Base-by-base conservation (phyloP, 192 early-diverging fungal species). In the Rhizophagus sp. region DNA sequence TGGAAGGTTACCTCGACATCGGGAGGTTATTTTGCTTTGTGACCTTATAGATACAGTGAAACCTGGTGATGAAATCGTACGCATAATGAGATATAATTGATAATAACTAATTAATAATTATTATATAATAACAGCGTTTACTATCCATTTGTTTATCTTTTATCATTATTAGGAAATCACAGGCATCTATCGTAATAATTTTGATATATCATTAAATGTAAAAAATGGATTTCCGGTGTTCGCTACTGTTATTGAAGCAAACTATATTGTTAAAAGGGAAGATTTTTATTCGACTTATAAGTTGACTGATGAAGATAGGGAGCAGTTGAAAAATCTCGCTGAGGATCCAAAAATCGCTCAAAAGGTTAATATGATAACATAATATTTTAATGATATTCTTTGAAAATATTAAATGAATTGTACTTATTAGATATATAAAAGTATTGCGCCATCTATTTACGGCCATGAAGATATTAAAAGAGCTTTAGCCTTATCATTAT, bases 401-500 rank as follows among this genome's bases (percentile, higher is more conserved):
- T 66, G 27, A 2, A 69, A 76, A n/a, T 24, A 27, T 13, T 22
- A 24, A 11, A 39, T 33, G 13, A 36, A 82, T 62, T 41, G 39
- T 41, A 24, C 0, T 57, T 57, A 4, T 34, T 71, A 94, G 89
- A 95, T 99, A 71, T 92, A 98, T 79, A 94, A 94, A 84, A 94
- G 92, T 71, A 97, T 99, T 69, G 97, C 97, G 11, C 97, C 97
- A 25, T 99, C 97, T n/a, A 99, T 99, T 82, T 98, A 95, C 87
- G 97, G 97, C 36, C 97, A 99, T 83, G 96, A 98, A 68, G 94
- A 98, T 82, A 96, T 99, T 85, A 98, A 98, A 79, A 94, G 95
- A 2, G 96, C 95, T 8, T 86, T 99, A 83, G 95, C 97, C 3
- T 84, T 99, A 34, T 90, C 95, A 30, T 90, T 99, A 88, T 99